Evolutionary conservation across 257 asterid species (phyloP).

Genomic region (Solanum microdontum): DNA sequence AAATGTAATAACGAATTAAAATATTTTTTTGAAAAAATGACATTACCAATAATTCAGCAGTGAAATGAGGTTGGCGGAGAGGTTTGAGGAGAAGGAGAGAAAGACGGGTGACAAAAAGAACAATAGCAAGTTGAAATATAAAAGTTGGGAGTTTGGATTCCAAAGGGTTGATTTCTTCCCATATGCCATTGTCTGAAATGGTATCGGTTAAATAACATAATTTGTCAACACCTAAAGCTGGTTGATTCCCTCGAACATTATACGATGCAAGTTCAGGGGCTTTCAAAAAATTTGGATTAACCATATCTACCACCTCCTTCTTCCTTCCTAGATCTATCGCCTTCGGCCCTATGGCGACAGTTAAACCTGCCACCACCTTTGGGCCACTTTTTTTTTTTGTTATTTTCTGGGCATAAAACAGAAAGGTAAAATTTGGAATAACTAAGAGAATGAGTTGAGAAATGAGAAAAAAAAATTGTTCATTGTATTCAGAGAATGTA

Average conservation of each 20-base stretch:
- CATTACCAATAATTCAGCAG: conserved; percentile 6
- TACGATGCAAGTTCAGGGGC: background rate
- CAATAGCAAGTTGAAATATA: conserved; percentile 6
- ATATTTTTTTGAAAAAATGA: too few species aligned
- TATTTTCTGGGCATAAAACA: background rate
- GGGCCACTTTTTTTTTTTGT: background rate
- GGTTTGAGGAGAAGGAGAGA: conserved; percentile 1
- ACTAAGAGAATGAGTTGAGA: background rate
- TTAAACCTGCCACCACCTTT: background rate
- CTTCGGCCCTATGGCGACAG: background rate
- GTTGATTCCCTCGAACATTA: background rate
- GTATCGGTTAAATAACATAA: conserved; percentile 3
- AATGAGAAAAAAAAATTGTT: background rate
- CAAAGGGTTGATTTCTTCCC: conserved; percentile 12
- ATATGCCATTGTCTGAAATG: conserved; percentile 4
- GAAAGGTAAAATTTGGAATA: background rate
- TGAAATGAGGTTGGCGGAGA: conserved; percentile 10
- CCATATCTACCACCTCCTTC: background rate
- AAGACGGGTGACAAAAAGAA: conserved; percentile 1
- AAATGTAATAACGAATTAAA: too few species aligned
- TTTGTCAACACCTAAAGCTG: background rate
- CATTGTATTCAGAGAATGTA: background rate
- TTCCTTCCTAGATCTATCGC: background rate
- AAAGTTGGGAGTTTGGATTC: conserved; percentile 7
- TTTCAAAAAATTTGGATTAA: background rate